Base-by-base conservation (phyloP, 345 rosid species). In the Mallotus nudiflorus region DNA sequence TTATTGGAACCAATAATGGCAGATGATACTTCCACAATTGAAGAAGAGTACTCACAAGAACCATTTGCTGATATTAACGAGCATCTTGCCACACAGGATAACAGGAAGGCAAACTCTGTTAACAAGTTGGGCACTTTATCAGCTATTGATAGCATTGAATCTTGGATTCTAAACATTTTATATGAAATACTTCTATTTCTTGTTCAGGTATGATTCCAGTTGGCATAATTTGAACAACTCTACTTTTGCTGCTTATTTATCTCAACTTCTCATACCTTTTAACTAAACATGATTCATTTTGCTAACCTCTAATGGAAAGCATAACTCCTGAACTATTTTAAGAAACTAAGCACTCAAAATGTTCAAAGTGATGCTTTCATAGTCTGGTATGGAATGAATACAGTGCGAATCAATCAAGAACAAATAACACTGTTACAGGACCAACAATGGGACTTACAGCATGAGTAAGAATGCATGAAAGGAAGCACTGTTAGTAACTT, bases 81-180 rank as follows among this genome's bases (percentile, higher is more conserved):
- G 59, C 85, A 79, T 75, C 85, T 83, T 71, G 73, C 73, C 22
- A 62, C 80, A 42, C 86, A 80, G 73, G 93, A 80, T 72, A 84
- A 80, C 55, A 78, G 68, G 63, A 85, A 83, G 65, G 77, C 78
- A 48, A 87, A 82, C 83, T 76, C 86, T 65, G 73, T 68, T 39
- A 83, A 85, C 77, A 82, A 77, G 81, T 68, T 82, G 68, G 89
- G 75, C 58, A 45, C 77, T 77, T 82, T 82, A 64, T 82, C 97
- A 58, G 92, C 97, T 60, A 85, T 92, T 73, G 84, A 83, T 72
- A 85, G 82, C 40, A 85, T 95, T 73, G 99, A 92, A 84, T 82
- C 92, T 63, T 95, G 99, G 99, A 90, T 95, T 72, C 77, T 95
- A 65, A 89, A 86, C 75, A 95, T 95, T 79, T 78, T 95, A 71